phyloP scores from a whole-genome alignment of 2,329 filamentous ascomycete species.

The Grosmannia serpens region DNA sequence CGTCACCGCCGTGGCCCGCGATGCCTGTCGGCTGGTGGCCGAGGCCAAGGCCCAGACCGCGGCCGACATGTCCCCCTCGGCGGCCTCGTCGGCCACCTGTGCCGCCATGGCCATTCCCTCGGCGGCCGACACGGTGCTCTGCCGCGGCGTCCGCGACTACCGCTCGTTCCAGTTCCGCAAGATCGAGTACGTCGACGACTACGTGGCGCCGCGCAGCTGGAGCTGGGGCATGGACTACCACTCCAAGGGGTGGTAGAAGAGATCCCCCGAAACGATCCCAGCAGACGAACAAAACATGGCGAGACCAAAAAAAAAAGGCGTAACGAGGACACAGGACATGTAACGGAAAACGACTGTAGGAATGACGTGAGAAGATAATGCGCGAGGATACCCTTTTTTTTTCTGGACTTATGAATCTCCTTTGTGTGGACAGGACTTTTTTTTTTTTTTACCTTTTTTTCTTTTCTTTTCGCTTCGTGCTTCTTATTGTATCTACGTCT shows the following conservation, averaged over 20 bases:
- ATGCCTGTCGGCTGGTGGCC: background rate
- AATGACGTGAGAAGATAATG: background rate
- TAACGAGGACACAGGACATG: background rate
- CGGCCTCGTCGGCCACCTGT: background rate
- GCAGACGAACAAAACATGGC: background rate
- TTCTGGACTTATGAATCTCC: background rate
- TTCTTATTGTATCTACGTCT: background rate
- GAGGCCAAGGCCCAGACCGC: background rate
- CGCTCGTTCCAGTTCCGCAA: background rate
- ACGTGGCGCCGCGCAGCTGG: constrained; percentile 5
- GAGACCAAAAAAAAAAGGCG: background rate
- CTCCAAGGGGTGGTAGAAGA: constrained; percentile 10
- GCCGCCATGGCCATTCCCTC: background rate
- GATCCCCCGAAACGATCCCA: background rate
- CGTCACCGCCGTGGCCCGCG: background rate
- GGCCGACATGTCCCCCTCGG: background rate
- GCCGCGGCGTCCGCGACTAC: background rate
- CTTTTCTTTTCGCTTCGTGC: background rate
- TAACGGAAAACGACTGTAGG: background rate
- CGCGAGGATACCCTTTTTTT: background rate
- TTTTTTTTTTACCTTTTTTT: background rate
- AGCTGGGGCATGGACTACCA: constrained; percentile 6
- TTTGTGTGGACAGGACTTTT: background rate
- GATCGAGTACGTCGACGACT: constrained; percentile 5
- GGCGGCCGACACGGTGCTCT: background rate